Evolutionary conservation across 2,329 filamentous ascomycete species (phyloP), one percentile per base, ranked within the genome.

Genomic region (Aspergillus jensenii): DNA sequence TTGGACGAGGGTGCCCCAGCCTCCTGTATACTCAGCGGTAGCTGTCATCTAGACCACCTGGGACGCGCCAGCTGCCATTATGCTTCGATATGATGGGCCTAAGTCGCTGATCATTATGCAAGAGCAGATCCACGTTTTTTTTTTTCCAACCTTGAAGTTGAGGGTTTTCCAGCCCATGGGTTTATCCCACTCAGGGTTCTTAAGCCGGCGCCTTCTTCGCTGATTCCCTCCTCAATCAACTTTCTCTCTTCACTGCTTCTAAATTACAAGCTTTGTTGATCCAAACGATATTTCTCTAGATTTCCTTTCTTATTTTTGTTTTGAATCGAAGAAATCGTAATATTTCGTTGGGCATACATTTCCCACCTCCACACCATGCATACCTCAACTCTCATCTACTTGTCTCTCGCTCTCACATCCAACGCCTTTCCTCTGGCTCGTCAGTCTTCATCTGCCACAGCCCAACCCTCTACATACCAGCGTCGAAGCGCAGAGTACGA

Each of bases 341-440:
- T 61, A 60, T 45, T 15, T 49, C 50, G 52, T 40, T 50, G 31
- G 17, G 40, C 40, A 51, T 23, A 46, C 25, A 46, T 45, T 46
- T 55, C 46, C 52, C 23, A 17, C 58, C 41, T 47, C 37, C 15
- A 11, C 7, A 67, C 47, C 21, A 74, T 74, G 72, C 67, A 68
- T 62, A 63, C 71, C 65, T 64, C 65, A 17, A 56, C 66, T 15
- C 59, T 68, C 15, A 52, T 74, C 23, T 55, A 35, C 9, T 31
- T 72, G 17, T 63, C 66, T 31, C 58, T 74, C 50, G 68, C 69
- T 25, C 63, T 70, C 9, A 53, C 72, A 41, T 60, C 67, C 33
- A 67, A 68, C 14, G 71, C 71, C 31, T 64, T 69, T 2, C 72
- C 72, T 23, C 47, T 74, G 17, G 40, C 65, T 55, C 62, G 59